Evolutionary conservation across 2,329 filamentous ascomycete species (phyloP), one percentile per base, ranked within the genome.

Genomic region (Sarocladiaceae sp.): DNA sequence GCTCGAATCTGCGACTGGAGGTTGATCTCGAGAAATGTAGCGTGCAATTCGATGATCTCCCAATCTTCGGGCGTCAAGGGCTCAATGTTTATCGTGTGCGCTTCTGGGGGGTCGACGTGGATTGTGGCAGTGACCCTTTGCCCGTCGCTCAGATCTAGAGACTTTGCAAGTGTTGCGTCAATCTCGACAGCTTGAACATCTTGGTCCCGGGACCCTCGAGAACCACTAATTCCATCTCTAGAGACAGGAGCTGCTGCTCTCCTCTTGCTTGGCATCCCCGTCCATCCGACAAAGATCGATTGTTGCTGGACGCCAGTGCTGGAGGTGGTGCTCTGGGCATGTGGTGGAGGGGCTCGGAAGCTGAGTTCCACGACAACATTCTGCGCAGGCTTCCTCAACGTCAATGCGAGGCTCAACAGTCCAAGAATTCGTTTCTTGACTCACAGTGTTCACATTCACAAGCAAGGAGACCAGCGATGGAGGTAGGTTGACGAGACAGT

Each of bases 1-100:
- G 91, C 91, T 55, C 93, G 84, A 54, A 98, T 90, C 67, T 98
- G 93, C 34, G 84, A 86, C 24, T 95, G 73, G 43, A 98, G 81
- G 62, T 98, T 97, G 51, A 96, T 74, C 60, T 98, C 93, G 42
- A 98, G 73, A 58, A 97, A 98, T 13, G 85, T 93, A 4, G 93
- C 93, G 68, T 98, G 93, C 2, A 98, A 72, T 64, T 98, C 93
- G 55, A 98, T 97, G 56, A 97, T 95, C 66, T 98, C 93, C 93
- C 93, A 98, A 61, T 98, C 93, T 47, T 94, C 88, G 2, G 91
- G 82, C 0, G 93, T 97, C 56, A 97, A 67, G 26, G 93, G 93
- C 62, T 98, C 94, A 55, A 98, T 97, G 60, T 96, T 89, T 63
- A 98, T 85, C 2, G 90, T 97, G 63, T 96, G 88, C 40, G 89